These are phyloP conservation scores for Apophysomyces sp. DNA, from an alignment of 371 early-diverging fungal genomes.

Conservation along the genomic window DNA sequence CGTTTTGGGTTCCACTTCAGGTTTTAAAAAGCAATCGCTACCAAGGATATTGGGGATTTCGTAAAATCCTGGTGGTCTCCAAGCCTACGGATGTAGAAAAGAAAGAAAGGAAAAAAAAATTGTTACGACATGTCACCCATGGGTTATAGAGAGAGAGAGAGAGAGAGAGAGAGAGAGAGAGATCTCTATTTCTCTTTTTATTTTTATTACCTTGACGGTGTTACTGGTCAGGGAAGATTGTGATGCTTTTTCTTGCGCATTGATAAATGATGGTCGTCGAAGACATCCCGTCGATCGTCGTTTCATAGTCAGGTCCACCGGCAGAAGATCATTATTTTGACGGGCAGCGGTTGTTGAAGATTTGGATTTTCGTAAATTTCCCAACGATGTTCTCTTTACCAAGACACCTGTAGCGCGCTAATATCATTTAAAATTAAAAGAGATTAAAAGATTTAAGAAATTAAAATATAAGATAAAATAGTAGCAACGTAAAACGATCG, in stretches of 20 bases:
- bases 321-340: conserved; percentile 6
- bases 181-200: not conserved
- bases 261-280: conserved; percentile 34
- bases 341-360: conserved; percentile 36
- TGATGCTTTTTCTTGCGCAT: conserved; percentile 16
- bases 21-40: conserved; percentile 41
- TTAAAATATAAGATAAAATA: too few relatives aligned
- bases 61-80: conserved; percentile 46
- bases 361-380: conserved; percentile 38
- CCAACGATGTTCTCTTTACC: conserved; percentile 34
- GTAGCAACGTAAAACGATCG: too few relatives aligned
- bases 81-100: conserved; percentile 20
- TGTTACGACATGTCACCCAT: not conserved
- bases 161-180: not conserved
- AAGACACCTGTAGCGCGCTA: conserved; percentile 20
- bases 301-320: conserved; percentile 33
- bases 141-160: not conserved
- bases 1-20: conserved; percentile 30
- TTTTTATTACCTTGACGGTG: conserved; percentile 9
- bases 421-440: conserved; percentile 5
- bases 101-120: conserved; percentile 2
- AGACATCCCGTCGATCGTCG: conserved; percentile 48
- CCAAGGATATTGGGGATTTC: conserved; percentile 51
- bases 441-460: too few relatives aligned
- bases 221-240: conserved; percentile 15